These are phyloP conservation scores for Pseudoperonospora humuli DNA, from an alignment of 352 stramenopile genomes.

Conservation along the genomic window DNA sequence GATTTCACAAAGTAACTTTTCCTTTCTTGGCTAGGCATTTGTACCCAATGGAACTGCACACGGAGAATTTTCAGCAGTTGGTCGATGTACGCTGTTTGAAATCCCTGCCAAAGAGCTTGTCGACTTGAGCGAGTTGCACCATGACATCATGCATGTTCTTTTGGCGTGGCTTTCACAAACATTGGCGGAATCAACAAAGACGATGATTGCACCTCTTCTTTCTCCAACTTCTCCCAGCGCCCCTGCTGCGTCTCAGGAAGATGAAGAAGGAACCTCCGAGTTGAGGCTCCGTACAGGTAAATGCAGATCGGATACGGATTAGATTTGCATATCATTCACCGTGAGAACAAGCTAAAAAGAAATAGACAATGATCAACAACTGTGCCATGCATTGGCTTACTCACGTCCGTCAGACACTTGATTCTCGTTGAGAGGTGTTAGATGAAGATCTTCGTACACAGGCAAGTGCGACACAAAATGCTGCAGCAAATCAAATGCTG, in stretches of 20 bases:
- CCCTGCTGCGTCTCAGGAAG: conserved; percentile 25
- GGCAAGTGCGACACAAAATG: conserved; percentile 45
- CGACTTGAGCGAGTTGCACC: conserved; percentile 69
- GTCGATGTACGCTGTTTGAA: conserved; percentile 59
- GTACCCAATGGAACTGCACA: conserved; percentile 44
- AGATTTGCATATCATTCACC: not conserved
- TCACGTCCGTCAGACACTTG: conserved; percentile 4
- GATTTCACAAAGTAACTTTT: conserved; percentile 2
- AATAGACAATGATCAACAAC: not conserved
- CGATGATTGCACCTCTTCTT: conserved; percentile 53
- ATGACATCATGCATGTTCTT: conserved; percentile 78
- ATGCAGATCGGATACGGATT: conserved; percentile 51
- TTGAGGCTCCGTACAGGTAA: conserved; percentile 32
- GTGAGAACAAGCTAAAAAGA: conserved; percentile 9
- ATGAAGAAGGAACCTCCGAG: conserved; percentile 26
- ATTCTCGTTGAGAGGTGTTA: conserved; percentile 18
- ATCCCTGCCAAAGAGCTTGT: conserved; percentile 71
- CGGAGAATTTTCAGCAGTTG: conserved; percentile 33
- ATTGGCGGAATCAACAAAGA: conserved; percentile 52
- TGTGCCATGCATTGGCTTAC: not conserved
- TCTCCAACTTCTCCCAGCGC: conserved; percentile 24
- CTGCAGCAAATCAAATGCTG: conserved; percentile 41
- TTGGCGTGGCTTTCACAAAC: conserved; percentile 75
- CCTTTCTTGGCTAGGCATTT: conserved; percentile 46
- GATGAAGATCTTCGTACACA: conserved; percentile 55